Evolutionary conservation across 1,284 basidiomycete species (phyloP), one percentile per base, ranked within the genome.

Genomic region (Rhodotorula sp.): DNA sequence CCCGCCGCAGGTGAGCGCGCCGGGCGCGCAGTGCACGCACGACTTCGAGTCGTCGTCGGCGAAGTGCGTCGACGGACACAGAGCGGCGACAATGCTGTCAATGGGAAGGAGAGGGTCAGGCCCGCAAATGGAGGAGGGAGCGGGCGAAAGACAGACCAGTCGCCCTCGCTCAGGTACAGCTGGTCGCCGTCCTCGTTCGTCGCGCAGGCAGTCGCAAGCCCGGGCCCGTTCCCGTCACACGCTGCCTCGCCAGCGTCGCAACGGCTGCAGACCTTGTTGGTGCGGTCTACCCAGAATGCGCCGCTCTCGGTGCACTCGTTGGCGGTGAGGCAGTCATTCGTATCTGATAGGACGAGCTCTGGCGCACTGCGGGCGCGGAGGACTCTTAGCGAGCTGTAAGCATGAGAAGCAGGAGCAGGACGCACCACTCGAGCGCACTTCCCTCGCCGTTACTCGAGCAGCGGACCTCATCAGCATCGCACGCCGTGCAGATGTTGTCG

Each of bases 241-340:
- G 60, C 60, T 15, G 48, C 29, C 25, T 61, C 46, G 48, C 60
- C 60, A 6, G 32, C 44, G 48, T 61, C 46, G 48, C 60, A 61
- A 5, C 3, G 13, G 32, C 15, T 29, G 44, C 60, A 54, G 15
- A 34, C 53, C 29, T 54, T 54, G 19, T 32, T 54, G 53, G 21
- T 34, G 8, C 27, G 9, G 34, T 61, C 60, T 10, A 34, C 5
- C 22, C 25, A 61, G 60, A n/a, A 61, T 3, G 60, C 46, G 6
- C 60, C 60, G 34, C 46, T 50, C 32, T 32, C 34, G 25, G 27
- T 36, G 60, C 60, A 61, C 3, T 36, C 22, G 13, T 36, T 25
- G 34, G 44, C 46, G 34, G 46, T 37, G 17, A 61, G 34, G 34
- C 60, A 50, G 60, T 61, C 46, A 25, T 61, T 15, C 34, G 46